Percentiles rank a stretch among this genome's conserved stretches.
Conservation (phyloP, 306 rosid species). For the Cicer chorassanicum region DNA sequence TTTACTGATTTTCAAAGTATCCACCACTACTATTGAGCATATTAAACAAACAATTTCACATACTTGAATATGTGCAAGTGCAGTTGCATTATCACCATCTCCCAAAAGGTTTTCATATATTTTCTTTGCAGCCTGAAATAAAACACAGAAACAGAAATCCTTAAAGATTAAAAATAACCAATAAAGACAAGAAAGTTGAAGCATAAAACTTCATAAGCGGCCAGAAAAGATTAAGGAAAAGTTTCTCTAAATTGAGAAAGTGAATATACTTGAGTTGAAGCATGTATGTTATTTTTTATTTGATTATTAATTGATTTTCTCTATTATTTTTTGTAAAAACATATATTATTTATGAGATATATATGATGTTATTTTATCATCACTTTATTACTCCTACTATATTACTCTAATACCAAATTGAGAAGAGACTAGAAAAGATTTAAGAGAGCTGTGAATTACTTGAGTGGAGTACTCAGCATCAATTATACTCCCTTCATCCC, state of each 20-base stretch:
- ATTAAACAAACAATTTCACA: conserved; percentile 36
- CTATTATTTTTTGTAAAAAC: no score
- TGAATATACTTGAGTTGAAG: no score
- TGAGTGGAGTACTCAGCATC: background rate
- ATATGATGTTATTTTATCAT: no score
- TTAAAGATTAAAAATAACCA: conserved; percentile 25
- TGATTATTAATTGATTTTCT: no score
- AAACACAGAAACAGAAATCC: conserved; percentile 31
- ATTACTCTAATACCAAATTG: background rate
- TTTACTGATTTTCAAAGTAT: background rate
- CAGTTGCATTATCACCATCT: conserved; percentile 67
- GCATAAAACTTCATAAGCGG: conserved; percentile 10
- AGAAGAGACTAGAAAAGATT: conserved; percentile 29
- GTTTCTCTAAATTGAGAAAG: background rate
- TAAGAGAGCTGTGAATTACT: background rate
- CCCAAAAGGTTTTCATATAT: conserved; percentile 83
- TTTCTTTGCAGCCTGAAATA: conserved; percentile 86
- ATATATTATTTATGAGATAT: no score
- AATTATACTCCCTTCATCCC: background rate
- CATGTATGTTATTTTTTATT: no score
- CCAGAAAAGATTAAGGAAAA: conserved; percentile 3
- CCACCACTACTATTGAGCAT: conserved; percentile 37
- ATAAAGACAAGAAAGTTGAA: conserved; percentile 26
- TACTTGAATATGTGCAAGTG: conserved; percentile 97
- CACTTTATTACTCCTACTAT: no score